Conservation (phyloP, 257 asterid species). For the Solanum rostratum region DNA sequence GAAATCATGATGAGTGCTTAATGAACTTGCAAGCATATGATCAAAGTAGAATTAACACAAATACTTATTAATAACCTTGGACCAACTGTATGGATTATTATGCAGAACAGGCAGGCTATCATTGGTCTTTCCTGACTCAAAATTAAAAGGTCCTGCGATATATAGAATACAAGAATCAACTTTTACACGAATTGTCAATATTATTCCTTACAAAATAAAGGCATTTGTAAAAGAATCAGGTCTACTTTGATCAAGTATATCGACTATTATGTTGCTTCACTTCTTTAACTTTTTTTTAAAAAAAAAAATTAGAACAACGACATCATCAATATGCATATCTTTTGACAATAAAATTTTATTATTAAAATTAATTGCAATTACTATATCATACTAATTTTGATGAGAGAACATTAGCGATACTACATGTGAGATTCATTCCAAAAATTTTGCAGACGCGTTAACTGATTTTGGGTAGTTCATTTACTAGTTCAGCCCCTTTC, state of each 20-base stretch:
- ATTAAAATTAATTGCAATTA: not conserved
- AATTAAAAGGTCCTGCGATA: conserved; percentile 84
- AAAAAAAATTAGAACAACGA: not conserved
- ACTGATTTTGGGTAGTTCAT: not conserved
- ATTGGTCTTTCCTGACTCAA: conserved; percentile 42
- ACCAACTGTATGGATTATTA: conserved; percentile 87
- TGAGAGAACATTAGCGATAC: no score
- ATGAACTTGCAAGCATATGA: not conserved
- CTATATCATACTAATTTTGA: no score
- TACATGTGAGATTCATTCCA: not conserved
- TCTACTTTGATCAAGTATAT: not conserved
- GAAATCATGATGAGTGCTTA: not conserved
- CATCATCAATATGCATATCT: not conserved
- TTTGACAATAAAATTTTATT: no score
- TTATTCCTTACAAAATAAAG: not conserved
- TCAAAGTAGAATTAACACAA: not conserved
- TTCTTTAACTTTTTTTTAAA: no score
- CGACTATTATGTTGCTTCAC: not conserved
- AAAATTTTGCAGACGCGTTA: not conserved
- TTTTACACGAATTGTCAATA: not conserved
- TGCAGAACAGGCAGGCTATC: conserved; percentile 64
- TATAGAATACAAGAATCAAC: not conserved
- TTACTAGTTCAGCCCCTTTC: no score
- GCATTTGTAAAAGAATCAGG: not conserved
- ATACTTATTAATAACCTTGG: conserved; percentile 49